These are phyloP conservation scores for Metrosideros polymorpha DNA, from an alignment of 441 rosid species.

Conservation along the genomic window DNA sequence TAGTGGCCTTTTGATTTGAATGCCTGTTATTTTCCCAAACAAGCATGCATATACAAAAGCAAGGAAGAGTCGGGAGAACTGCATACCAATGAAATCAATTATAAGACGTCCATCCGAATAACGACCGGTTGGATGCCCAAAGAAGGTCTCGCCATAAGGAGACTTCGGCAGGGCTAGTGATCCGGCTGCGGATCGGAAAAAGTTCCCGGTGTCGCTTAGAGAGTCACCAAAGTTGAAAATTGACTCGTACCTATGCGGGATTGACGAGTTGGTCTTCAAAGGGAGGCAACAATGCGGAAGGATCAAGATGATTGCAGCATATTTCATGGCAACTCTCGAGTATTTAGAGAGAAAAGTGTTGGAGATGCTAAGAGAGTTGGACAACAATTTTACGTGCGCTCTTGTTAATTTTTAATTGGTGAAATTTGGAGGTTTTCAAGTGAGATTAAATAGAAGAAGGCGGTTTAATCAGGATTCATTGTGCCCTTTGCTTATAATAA, in stretches of 20 bases:
- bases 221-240: not conserved
- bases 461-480: not conserved
- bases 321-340: not conserved
- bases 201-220: not conserved
- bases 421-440: not conserved
- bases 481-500: not conserved
- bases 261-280: not conserved
- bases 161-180: not conserved
- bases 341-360: not conserved
- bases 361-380: not conserved
- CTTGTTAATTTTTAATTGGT: not conserved
- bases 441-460: not conserved
- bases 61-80: not conserved
- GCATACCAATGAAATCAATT: constrained; percentile 8
- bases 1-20: not conserved
- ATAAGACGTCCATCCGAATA: constrained; percentile 44
- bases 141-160: not conserved
- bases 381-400: not conserved
- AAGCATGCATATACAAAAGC: not conserved
- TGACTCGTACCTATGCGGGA: not conserved
- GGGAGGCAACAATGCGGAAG: not conserved
- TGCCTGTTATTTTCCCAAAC: not conserved
- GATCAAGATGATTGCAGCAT: not conserved
- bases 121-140: constrained; percentile 28
- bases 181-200: not conserved